Percentiles rank a stretch among this genome's conserved stretches.
phyloP scores from a whole-genome alignment of 805 yeast genomes.

The Blastobotrys chiropterorum region DNA sequence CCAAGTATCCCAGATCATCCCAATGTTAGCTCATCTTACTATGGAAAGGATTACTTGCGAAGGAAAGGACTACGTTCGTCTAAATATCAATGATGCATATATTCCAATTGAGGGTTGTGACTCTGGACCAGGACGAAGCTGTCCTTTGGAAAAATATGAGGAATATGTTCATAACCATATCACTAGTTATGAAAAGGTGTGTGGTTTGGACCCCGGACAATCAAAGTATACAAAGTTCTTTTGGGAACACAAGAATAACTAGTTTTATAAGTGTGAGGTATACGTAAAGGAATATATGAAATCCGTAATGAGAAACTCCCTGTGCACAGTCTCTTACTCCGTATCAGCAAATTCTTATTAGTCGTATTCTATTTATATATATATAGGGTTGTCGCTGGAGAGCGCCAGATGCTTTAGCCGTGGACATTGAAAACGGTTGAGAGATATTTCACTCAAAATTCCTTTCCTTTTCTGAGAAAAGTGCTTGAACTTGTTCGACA shows the following conservation, averaged over 20 bases:
- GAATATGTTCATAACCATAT: neutral
- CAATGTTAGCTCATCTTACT: slow-evolving; percentile 52
- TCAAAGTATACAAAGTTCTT: neutral
- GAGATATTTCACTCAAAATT: slow-evolving; percentile 38
- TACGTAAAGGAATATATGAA: too few species aligned
- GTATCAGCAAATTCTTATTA: too few species aligned
- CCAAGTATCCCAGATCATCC: slow-evolving; percentile 44
- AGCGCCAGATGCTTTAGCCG: too few species aligned
- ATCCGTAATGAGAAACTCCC: too few species aligned
- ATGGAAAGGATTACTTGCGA: slow-evolving; percentile 45
- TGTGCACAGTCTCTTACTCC: too few species aligned
- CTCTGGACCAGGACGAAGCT: neutral
- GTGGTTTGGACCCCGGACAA: neutral
- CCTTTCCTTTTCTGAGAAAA: slow-evolving; percentile 52
- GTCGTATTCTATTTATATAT: too few species aligned
- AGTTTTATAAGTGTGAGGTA: neutral
- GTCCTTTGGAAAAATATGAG: neutral
- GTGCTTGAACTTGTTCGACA: slow-evolving; percentile 44
- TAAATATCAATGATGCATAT: neutral
- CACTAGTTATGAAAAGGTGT: neutral
- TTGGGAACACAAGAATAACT: neutral
- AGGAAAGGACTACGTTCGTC: slow-evolving; percentile 8
- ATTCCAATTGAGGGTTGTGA: neutral
- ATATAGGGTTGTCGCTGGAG: too few species aligned
- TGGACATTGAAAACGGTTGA: too few species aligned